Conservation (phyloP, 2,329 filamentous ascomycete species). For the Paraconiothyrium sp. region DNA sequence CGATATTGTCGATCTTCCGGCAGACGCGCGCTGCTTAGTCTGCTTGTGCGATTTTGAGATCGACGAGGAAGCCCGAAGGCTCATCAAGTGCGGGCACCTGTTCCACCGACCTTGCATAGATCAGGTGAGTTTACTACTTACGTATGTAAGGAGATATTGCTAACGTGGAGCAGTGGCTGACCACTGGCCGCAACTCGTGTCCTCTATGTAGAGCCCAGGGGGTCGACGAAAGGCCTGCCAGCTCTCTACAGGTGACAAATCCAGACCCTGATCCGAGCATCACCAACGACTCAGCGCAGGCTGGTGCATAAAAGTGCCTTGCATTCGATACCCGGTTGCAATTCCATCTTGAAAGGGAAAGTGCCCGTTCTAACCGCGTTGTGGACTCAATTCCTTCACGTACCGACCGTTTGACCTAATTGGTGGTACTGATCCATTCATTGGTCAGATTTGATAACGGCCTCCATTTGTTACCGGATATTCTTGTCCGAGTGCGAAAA, state of each 20-base stretch:
- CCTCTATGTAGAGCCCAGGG: conserved; percentile 69
- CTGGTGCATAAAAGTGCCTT: conserved; percentile 1
- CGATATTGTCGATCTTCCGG: conserved; percentile 38
- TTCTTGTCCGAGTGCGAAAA: not conserved
- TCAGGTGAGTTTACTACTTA: conserved; percentile 60
- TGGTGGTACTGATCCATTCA: conserved; percentile 13
- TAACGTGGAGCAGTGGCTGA: conserved; percentile 66
- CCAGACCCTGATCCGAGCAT: conserved; percentile 13
- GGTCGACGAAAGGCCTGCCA: conserved; percentile 58
- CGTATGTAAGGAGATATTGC: not conserved
- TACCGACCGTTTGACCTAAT: not conserved
- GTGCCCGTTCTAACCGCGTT: not conserved
- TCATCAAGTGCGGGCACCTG: conserved; percentile 71
- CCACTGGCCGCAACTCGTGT: conserved; percentile 71
- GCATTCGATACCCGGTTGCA: not conserved
- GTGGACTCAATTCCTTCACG: not conserved
- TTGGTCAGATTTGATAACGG: conserved; percentile 15
- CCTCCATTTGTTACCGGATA: conserved; percentile 7
- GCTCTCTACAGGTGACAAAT: conserved; percentile 12
- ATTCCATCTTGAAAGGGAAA: not conserved
- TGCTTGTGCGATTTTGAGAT: conserved; percentile 73
- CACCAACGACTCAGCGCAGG: conserved; percentile 1
- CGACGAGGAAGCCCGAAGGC: conserved; percentile 67
- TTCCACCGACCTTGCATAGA: conserved; percentile 77
- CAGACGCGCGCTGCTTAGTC: conserved; percentile 68